phyloP scores from a whole-genome alignment of 371 early-diverging fungal species.

The Mucor racemosus region DNA sequence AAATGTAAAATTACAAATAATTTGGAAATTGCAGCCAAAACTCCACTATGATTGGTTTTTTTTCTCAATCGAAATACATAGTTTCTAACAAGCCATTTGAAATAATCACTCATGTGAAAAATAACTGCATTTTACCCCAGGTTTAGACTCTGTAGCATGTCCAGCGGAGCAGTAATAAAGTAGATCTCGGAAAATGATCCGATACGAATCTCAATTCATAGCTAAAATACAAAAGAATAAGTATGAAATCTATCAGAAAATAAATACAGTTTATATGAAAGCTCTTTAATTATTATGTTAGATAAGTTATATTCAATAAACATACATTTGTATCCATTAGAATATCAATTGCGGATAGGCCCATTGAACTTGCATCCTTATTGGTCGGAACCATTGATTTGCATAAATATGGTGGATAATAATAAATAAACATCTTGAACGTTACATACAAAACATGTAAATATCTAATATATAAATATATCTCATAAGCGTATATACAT shows the following conservation, averaged over 20 bases:
- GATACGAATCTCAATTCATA: neutral
- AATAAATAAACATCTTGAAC: too few relatives aligned
- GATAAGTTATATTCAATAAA: neutral
- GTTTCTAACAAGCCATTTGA: too few relatives aligned
- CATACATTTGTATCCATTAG: neutral
- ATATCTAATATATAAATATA: neutral
- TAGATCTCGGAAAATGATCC: neutral
- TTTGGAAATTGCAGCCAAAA: too few relatives aligned
- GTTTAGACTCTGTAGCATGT: neutral
- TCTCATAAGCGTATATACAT: too few relatives aligned
- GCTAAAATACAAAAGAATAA: neutral
- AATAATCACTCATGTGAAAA: neutral
- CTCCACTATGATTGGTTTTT: too few relatives aligned
- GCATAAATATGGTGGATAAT: neutral
- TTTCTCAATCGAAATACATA: too few relatives aligned
- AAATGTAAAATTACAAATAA: too few relatives aligned
- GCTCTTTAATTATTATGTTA: neutral
- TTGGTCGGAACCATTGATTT: neutral
- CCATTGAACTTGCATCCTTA: neutral
- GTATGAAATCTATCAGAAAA: neutral
- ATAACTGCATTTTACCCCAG: neutral
- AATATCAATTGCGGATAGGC: neutral
- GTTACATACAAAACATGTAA: neutral
- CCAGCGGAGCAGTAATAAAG: neutral
- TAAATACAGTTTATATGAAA: too few relatives aligned